Base-by-base conservation (phyloP, 805 yeast species). In the Saitoella complicata region DNA sequence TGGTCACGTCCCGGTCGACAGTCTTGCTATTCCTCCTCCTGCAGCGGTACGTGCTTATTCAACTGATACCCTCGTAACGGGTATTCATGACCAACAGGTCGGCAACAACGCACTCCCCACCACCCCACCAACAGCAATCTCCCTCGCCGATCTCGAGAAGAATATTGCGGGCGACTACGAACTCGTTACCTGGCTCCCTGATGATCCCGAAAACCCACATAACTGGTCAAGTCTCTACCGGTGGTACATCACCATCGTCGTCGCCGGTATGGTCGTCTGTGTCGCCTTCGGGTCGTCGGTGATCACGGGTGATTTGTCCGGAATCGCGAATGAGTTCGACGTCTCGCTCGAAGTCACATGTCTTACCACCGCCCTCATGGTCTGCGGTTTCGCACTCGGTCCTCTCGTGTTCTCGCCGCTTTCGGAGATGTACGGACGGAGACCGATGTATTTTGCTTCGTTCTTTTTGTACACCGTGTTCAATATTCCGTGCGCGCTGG, bases 201-300 rank as follows among this genome's bases (percentile, higher is more conserved):
- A 74, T 50, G 97, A 87, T 59, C 93, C 94, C 0, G 88, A 75
- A 54, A 87, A 87, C 62, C 96, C 96, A 55, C 32, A 48, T 48
- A 51, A 51, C 42, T 51, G 54, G 54, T 12, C 31, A 7, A 47
- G n/a, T 1, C 4, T 5, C 8, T 44, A 40, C 45, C 51, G 46
- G 33, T 51, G 54, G 54, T 44, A 60, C 1, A 82, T 79, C 58
- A 85, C 96, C 0, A 58, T 80, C 32, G 51, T 77, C 7, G 66
- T 83, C 29, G 76, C 95, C 1, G 51, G 75, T 32, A 69, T 82
- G 50, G 95, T 87, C 42, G 78, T 87, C 46, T 73, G 85, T 55
- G 95, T 88, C 32, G 96, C 96, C 1, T 86, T 83, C 59, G 95
- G 95, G 37, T 83, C 95, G 4, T 80, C 95, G 1, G 80, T 88